Base-by-base conservation (phyloP, 805 yeast genomes). In the Wickerhamia fluorescens region DNA sequence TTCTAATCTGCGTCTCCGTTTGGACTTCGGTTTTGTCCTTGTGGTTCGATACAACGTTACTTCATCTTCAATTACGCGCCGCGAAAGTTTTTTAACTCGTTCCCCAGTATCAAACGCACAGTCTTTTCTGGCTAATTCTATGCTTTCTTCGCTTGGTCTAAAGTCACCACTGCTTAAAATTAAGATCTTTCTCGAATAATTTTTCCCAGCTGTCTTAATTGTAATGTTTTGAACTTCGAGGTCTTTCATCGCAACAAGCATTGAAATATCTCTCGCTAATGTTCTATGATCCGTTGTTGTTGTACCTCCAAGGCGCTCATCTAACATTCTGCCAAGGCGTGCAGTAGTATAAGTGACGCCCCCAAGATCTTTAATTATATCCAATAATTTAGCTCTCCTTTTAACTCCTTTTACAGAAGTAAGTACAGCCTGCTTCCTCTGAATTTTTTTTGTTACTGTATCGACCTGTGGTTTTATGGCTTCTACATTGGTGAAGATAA, bases 201-300 rank as follows among this genome's bases (percentile, higher is more conserved):
- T 36, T 25, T 47, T 50, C 5, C 58, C 66, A 4, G 51, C 43
- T 26, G 47, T 38, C 5, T 36, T 31, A n/a, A 59, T 38, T 7
- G 40, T 23, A 16, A 59, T 35, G 30, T 45, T 42, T 27, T 43
- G 42, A 20, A 42, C 38, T 31, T 52, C 52, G 23, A 57, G 15
- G 12, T 45, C 42, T 6, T 42, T 30, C 12, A 40, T 25, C 14
- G 42, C 28, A 7, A 53, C 50, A 14, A 63, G 40, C 10, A 42
- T 32, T 1, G 51, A 47, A 4, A 63, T 53, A 30, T 63, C 69
- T 20, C 69, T 40, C 3, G 56, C 56, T 11, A 63, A 37, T 1
- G 69, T 63, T 31, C 62, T 63, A 20, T 40, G 44, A 35, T 63
- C 69, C 2, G 66, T 62, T 3, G 36, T 26, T 6, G 64, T 56